A percentile compares a stretch with the other conserved stretches of the same genome.
phyloP scores from a whole-genome alignment of 2,329 filamentous ascomycete species.

The Rutstroemia sp. region DNA sequence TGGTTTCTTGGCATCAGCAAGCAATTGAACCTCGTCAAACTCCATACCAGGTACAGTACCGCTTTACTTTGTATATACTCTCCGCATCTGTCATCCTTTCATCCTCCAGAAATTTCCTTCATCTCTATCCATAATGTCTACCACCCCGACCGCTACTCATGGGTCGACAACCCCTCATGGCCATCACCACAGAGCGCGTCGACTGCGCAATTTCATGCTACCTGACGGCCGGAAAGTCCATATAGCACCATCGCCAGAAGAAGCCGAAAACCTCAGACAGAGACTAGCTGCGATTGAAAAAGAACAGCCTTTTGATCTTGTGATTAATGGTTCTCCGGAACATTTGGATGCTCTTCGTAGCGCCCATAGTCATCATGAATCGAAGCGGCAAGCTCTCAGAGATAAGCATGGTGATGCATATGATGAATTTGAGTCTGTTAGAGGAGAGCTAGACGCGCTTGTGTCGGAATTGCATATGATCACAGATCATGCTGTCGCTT shows the following conservation, averaged over 20 bases:
- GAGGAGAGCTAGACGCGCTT: conserved; percentile 45
- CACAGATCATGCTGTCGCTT: conserved; percentile 44
- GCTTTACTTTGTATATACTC: neutral
- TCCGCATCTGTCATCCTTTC: neutral
- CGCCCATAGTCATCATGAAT: conserved; percentile 46
- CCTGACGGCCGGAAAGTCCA: conserved; percentile 50
- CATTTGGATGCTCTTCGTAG: conserved; percentile 40
- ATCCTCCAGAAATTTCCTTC: neutral
- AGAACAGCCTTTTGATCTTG: conserved; percentile 41
- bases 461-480: conserved; percentile 45
- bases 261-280: conserved; percentile 40
- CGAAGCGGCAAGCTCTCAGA: conserved; percentile 38
- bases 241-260: conserved; percentile 48
- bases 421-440: conserved; percentile 49
- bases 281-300: conserved; percentile 34
- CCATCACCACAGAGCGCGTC: conserved; percentile 29
- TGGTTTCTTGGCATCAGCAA: neutral
- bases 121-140: conserved; percentile 12
- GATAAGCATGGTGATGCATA: conserved; percentile 43
- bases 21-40: neutral
- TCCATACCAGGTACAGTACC: neutral
- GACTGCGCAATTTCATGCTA: conserved; percentile 45
- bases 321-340: conserved; percentile 48
- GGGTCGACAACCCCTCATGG: conserved; percentile 6
- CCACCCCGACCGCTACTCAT: conserved; percentile 11